Evolutionary conservation across 352 stramenopile genomes (phyloP), one percentile per base, ranked within the genome.

Genomic region (Phytopythium montanum): DNA sequence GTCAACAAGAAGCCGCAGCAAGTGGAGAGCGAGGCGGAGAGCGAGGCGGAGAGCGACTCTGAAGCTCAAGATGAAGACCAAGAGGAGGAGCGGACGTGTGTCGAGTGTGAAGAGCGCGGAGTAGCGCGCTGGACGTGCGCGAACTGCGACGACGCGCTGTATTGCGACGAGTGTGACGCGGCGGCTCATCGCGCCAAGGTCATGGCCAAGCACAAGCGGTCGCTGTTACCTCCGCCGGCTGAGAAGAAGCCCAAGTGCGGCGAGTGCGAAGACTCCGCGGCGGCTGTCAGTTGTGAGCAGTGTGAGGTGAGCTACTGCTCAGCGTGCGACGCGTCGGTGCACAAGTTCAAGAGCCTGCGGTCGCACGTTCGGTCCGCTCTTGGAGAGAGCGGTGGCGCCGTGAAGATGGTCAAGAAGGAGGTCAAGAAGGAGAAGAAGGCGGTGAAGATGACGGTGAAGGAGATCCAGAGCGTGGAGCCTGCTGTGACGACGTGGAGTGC

Each of bases 311-410:
- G 64, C 23, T 81, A 83, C 55, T 92, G 82, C 62, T 56, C 39
- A 2, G 58, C 62, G 14, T 92, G 82, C 34, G 76, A 92, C 55
- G 68, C 68, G 0, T 85, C 64, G 19, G 76, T 92, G 25, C 82
- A 92, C 56, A 74, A 83, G 55, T 92, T 90, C 41, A 92, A 90
- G 69, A 88, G 76, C 42, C 68, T 90, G 49, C 68, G 66, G 3
- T 78, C 66, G 45, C 82, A 92, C 57, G 62, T 39, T 13, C 77
- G 81, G 13, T 60, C 64, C 1, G 13, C 58, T 9, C 19, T 77
- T 13, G n/a, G 9, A 46, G 34, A 54, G 3, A 26, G 34, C 3
- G 21, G n/a, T 13, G 39, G 48, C 41, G 51, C 58, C 21, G 10
- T 25, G 63, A 62, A 64, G 28, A 60, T 42, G 42, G 48, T 59